Evolutionary conservation across 2,329 filamentous ascomycete genomes (phyloP), one percentile per base, ranked within the genome.

Genomic region (Colletotrichum tabaci): DNA sequence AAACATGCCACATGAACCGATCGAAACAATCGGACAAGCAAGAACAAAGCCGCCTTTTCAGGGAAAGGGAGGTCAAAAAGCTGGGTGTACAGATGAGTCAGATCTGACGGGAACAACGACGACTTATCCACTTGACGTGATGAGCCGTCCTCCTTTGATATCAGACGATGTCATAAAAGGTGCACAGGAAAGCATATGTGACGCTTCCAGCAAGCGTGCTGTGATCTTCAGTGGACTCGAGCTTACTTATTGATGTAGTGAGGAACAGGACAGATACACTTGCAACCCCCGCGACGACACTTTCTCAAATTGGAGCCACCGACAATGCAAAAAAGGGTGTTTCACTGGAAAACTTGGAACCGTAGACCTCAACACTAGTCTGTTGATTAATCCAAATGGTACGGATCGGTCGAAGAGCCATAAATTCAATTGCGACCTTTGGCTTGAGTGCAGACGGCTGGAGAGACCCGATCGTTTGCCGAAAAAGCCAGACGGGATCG

Each of bases 11-110:
- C 12, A n/a, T 4, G 55, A 21, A 16, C 12, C 30, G 1, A 46
- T 61, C 23, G 21, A 66, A 56, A 71, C 63, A 2, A 67, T 71
- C 15, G 63, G 67, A 1, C 56, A 66, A 4, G 10, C 52, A 4
- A 56, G 56, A 35, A 66, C 12, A 12, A 44, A 44, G n/a, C 18
- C 5, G 15, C 9, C 7, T 23, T 49, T 13, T 0, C 30, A 56
- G 35, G 26, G 52, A 15, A n/a, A 38, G 2, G n/a, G 44, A 12
- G 44, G 16, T 4, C 16, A 26, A n/a, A 15, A 49, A n/a, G 2
- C 12, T 15, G 7, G 38, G 35, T n/a, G 21, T 8, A 9, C 23
- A 30, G 2, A 18, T 38, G n/a, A 49, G 15, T 26, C 55, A 18
- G 47, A 13, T 67, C 15, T 66, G 16, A 71, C 49, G 5, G 50